Evolutionary conservation across 768 basidiomycete species (phyloP).

Genomic region (Trametes cinnabarina): DNA sequence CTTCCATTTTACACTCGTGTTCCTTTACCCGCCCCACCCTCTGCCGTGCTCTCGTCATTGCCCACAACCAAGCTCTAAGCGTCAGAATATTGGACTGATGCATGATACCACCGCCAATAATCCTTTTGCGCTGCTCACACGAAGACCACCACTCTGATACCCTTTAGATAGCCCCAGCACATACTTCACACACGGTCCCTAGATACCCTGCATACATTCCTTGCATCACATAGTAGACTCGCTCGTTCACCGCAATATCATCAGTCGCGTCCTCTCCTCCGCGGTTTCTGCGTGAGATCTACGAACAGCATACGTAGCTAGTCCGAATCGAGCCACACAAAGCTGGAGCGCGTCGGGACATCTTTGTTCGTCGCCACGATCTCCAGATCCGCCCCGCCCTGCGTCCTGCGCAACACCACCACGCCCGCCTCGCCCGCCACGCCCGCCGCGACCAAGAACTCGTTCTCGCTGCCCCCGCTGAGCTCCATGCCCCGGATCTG

Average conservation of each 20-base stretch:
- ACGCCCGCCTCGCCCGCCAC: slow-evolving; percentile 55
- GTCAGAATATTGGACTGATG: too few species aligned
- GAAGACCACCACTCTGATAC: too few species aligned
- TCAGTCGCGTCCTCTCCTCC: too few species aligned
- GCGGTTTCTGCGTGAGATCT: too few species aligned
- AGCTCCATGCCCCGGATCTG: slow-evolving; percentile 68
- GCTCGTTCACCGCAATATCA: background rate
- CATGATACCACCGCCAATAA: too few species aligned
- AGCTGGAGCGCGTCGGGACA: slow-evolving; percentile 49
- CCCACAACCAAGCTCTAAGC: too few species aligned
- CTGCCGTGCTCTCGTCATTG: too few species aligned
- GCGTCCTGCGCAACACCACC: slow-evolving; percentile 50
- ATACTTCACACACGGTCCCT: background rate
- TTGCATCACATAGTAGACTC: background rate
- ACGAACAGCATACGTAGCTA: background rate
- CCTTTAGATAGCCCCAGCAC: background rate
- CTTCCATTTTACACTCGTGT: too few species aligned
- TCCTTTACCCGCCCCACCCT: too few species aligned
- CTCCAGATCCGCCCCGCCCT: slow-evolving; percentile 51
- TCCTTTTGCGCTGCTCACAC: too few species aligned
- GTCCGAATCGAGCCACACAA: slow-evolving; percentile 48
- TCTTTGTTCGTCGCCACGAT: slow-evolving; percentile 57
- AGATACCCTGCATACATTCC: slow-evolving; percentile 1
- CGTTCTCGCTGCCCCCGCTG: slow-evolving; percentile 42
- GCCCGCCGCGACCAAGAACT: slow-evolving; percentile 56